phyloP scores from a whole-genome alignment of 345 rosid genomes.

The Litchi chinensis region DNA sequence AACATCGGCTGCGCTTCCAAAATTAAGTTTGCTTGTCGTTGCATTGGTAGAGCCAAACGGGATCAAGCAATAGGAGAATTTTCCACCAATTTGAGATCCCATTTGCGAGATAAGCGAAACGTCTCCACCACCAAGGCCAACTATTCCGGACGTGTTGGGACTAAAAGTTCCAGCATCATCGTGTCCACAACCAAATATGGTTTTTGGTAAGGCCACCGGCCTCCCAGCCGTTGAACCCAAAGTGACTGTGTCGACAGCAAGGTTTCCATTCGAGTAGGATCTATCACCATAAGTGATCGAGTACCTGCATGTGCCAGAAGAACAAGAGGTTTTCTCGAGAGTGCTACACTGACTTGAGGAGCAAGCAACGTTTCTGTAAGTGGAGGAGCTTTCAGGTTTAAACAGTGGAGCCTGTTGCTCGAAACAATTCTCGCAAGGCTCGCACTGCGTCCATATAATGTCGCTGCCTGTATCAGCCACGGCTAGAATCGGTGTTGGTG shows the following conservation, averaged over 20 bases:
- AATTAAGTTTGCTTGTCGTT: conserved; percentile 49
- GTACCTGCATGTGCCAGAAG: conserved; percentile 28
- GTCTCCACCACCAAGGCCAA: conserved; percentile 63
- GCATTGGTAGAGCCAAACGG: conserved; percentile 29
- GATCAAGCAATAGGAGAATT: conserved; percentile 68
- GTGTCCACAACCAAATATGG: conserved; percentile 57
- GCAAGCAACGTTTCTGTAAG: conserved; percentile 42
- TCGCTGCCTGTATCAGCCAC: conserved; percentile 31
- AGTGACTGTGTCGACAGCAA: conserved; percentile 48
- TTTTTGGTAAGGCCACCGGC: conserved; percentile 33
- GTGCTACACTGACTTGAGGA: conserved; percentile 27
- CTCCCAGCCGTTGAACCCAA: conserved; percentile 45
- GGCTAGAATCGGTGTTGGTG: conserved; percentile 17
- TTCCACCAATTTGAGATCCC: conserved; percentile 38
- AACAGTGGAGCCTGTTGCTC: conserved; percentile 36
- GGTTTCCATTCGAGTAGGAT: conserved; percentile 42
- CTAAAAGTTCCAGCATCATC: conserved; percentile 44
- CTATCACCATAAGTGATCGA: conserved; percentile 38
- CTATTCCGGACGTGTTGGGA: conserved; percentile 46
- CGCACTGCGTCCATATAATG: conserved; percentile 43
- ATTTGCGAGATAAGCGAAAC: conserved; percentile 56
- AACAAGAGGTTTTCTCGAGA: background rate
- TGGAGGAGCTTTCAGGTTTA: conserved; percentile 40
- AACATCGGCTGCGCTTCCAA: conserved; percentile 49
- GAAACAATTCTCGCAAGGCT: conserved; percentile 37